Conservation (phyloP, 2,329 filamentous ascomycete species). For the Xylariaceae sp. region DNA sequence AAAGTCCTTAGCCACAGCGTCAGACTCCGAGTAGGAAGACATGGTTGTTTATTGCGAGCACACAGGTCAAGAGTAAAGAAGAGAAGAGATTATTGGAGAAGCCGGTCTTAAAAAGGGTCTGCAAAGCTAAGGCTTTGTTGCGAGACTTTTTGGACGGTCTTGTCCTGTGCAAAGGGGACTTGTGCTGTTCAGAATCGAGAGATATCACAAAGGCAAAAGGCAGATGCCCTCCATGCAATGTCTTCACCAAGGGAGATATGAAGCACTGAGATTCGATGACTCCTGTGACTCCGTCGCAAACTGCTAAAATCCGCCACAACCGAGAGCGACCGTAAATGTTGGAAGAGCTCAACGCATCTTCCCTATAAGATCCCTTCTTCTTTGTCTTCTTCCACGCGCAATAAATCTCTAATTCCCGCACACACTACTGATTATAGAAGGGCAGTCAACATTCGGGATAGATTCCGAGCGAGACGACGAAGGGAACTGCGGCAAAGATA, state of each 20-base stretch:
- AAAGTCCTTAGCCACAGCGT: slow-evolving; percentile 94
- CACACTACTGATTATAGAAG: slow-evolving; percentile 26
- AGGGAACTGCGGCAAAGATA: background rate
- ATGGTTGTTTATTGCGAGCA: slow-evolving; percentile 31
- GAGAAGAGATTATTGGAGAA: slow-evolving; percentile 15
- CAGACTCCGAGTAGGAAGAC: slow-evolving; percentile 54
- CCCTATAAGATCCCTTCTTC: slow-evolving; percentile 22
- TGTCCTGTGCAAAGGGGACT: slow-evolving; percentile 7
- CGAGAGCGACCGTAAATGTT: slow-evolving; percentile 31
- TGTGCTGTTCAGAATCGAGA: slow-evolving; percentile 22
- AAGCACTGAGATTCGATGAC: slow-evolving; percentile 35
- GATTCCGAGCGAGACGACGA: background rate
- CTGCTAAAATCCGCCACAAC: slow-evolving; percentile 29
- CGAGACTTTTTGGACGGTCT: slow-evolving; percentile 17
- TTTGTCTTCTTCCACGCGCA: slow-evolving; percentile 22
- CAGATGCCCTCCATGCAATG: slow-evolving; percentile 34
- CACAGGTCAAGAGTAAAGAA: slow-evolving; percentile 24
- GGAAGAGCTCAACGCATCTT: slow-evolving; percentile 28
- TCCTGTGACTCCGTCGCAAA: slow-evolving; percentile 31
- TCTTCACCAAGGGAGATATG: slow-evolving; percentile 37
- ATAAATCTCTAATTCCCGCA: slow-evolving; percentile 18
- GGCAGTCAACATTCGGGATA: slow-evolving; percentile 19
- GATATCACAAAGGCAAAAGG: slow-evolving; percentile 35
- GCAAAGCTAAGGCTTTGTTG: slow-evolving; percentile 20
- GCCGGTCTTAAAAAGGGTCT: slow-evolving; percentile 1